Evolutionary conservation across 345 rosid genomes (phyloP).

Genomic region (Erucastrum elatum): DNA sequence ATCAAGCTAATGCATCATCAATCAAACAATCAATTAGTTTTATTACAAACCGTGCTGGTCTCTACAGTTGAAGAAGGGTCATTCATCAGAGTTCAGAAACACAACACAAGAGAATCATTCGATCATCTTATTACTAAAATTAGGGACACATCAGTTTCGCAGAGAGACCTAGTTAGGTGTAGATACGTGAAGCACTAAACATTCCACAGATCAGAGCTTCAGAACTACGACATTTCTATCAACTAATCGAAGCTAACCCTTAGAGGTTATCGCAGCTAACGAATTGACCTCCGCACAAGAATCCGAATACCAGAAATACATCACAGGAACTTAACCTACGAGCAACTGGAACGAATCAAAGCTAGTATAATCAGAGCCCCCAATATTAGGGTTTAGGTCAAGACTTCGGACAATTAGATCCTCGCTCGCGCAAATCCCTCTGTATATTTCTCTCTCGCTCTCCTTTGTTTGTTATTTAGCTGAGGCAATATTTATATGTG

Average conservation of each 20-base stretch:
- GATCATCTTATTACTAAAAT: not conserved
- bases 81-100: not conserved
- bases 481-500: not conserved
- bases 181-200: not conserved
- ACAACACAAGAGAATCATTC: not conserved
- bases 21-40: not conserved
- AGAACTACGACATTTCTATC: not conserved
- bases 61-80: not conserved
- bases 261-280: not conserved
- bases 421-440: not conserved
- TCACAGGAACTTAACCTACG: not conserved
- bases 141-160: not conserved
- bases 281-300: constrained; percentile 1
- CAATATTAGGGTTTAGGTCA: constrained; percentile 21
- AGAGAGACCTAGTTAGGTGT: not conserved
- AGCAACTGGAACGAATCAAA: not conserved
- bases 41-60: not conserved
- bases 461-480: not conserved
- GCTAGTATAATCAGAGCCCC: constrained; percentile 1
- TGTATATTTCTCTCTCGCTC: not conserved
- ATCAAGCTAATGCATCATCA: constrained; percentile 3
- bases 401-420: not conserved
- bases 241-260: not conserved
- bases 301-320: constrained; percentile 18
- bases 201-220: not conserved